Percentiles rank a stretch among this genome's conserved stretches.
Evolutionary conservation across 768 basidiomycete genomes (phyloP).

Genomic region (Brasilioporus rufonigricans): DNA sequence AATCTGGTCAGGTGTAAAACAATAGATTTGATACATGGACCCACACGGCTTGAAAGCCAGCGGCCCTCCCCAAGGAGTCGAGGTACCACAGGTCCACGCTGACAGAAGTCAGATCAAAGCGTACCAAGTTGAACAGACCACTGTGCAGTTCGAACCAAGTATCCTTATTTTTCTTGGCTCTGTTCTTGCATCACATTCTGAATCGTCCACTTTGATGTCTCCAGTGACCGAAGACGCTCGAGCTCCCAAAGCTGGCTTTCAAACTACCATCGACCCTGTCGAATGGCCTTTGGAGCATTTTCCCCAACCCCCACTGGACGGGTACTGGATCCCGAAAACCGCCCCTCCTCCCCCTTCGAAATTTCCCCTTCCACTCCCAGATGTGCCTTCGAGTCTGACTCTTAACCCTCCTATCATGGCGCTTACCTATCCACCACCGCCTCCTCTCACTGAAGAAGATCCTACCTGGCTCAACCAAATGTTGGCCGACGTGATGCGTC

Average conservation of each 20-base stretch:
- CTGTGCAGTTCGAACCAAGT: neutral
- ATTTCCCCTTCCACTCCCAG: constrained; percentile 8
- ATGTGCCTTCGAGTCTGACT: constrained; percentile 2
- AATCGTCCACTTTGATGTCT: constrained; percentile 5
- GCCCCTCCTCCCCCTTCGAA: constrained; percentile 18
- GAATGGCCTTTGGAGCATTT: constrained; percentile 31
- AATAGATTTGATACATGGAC: neutral
- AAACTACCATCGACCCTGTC: neutral
- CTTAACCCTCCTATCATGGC: constrained; percentile 30
- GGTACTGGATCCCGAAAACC: constrained; percentile 26
- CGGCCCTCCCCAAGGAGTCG: neutral
- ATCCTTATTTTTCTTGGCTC: neutral
- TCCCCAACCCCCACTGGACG: constrained; percentile 25
- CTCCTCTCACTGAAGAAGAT: constrained; percentile 25
- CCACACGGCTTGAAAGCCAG: neutral
- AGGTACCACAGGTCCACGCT: neutral
- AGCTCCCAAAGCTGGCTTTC: neutral
- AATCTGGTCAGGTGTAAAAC: neutral
- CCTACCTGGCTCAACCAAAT: constrained; percentile 28
- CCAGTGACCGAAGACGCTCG: neutral
- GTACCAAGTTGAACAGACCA: neutral
- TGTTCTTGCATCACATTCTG: neutral
- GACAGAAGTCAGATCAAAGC: neutral
- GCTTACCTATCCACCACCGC: constrained; percentile 27
- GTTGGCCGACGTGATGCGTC: constrained; percentile 25